A percentile compares a stretch with the other conserved stretches of the same genome.
These are phyloP conservation scores for Lactarius hatsudake DNA, from an alignment of 768 basidiomycete species.

Conservation along the genomic window DNA sequence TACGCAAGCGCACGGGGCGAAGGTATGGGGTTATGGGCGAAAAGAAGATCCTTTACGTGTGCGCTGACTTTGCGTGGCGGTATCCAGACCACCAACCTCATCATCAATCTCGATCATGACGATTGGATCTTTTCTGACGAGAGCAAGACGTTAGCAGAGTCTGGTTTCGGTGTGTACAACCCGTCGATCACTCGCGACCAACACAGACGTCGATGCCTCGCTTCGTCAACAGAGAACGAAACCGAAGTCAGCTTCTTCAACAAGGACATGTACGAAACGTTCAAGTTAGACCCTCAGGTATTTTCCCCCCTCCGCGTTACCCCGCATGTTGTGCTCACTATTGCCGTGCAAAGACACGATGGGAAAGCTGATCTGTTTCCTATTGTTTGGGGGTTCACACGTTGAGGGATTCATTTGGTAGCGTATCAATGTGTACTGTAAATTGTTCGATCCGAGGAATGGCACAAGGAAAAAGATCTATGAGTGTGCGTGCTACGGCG, in stretches of 20 bases:
- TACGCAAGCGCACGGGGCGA: constrained; percentile 90
- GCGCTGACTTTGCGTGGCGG: background rate
- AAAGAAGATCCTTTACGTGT: background rate
- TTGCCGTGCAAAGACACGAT: constrained; percentile 18
- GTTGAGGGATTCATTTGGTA: background rate
- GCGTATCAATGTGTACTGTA: constrained; percentile 11
- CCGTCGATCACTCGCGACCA: background rate
- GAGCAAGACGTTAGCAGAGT: constrained; percentile 56
- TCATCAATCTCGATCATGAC: constrained; percentile 96
- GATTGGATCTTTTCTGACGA: constrained; percentile 86
- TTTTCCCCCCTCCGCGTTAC: background rate
- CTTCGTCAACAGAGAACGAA: constrained; percentile 73
- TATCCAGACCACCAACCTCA: constrained; percentile 86
- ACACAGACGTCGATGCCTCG: background rate
- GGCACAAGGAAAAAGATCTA: constrained; percentile 18
- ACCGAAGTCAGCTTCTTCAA: constrained; percentile 94
- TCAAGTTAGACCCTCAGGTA: constrained; percentile 83
- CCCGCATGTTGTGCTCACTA: background rate
- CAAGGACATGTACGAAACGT: constrained; percentile 67
- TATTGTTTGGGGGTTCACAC: background rate
- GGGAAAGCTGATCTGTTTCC: constrained; percentile 19
- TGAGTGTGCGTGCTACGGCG: constrained; percentile 21
- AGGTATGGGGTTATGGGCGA: constrained; percentile 46
- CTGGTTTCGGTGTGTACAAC: constrained; percentile 69
- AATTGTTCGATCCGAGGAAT: constrained; percentile 3